phyloP scores from a whole-genome alignment of 352 stramenopile species.

The Pythium brassicae region DNA sequence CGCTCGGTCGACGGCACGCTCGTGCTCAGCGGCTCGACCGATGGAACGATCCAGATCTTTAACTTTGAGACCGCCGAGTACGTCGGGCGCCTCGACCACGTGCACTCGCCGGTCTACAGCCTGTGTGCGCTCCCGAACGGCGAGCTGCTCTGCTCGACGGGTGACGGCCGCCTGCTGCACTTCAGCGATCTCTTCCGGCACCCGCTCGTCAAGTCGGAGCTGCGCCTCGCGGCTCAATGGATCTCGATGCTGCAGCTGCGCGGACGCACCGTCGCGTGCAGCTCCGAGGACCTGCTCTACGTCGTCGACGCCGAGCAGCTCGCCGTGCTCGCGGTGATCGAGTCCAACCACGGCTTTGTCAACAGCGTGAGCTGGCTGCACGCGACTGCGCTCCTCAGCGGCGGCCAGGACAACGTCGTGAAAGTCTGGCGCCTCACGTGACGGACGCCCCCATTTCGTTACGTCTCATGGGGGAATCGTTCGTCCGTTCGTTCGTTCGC shows the following conservation, averaged over 20 bases:
- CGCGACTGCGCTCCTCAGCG: constrained; percentile 33
- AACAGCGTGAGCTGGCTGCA: constrained; percentile 59
- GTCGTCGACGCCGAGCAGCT: constrained; percentile 43
- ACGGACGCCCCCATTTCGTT: neutral
- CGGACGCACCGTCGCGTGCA: constrained; percentile 42
- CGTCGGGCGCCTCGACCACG: constrained; percentile 36
- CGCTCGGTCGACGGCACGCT: constrained; percentile 9
- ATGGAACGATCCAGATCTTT: constrained; percentile 72
- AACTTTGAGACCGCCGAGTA: constrained; percentile 34
- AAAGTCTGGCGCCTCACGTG: constrained; percentile 56
- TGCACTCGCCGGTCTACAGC: constrained; percentile 53
- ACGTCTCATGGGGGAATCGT: no score
- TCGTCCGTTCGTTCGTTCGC: no score
- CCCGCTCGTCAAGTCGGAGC: constrained; percentile 21
- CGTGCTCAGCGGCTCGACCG: constrained; percentile 68
- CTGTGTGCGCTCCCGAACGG: constrained; percentile 22
- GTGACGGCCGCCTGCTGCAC: constrained; percentile 51
- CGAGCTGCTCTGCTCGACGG: constrained; percentile 56
- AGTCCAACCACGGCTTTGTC: constrained; percentile 59
- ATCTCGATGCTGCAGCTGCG: constrained; percentile 56
- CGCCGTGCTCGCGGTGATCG: constrained; percentile 30
- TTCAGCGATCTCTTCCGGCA: constrained; percentile 24
- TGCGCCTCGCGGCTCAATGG: constrained; percentile 46
- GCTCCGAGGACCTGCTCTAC: constrained; percentile 51
- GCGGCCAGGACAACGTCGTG: constrained; percentile 67